A percentile compares a stretch with the other conserved stretches of the same genome.
Conservation (phyloP, 805 yeast species). For the Saccharomycopsis fermentans region DNA sequence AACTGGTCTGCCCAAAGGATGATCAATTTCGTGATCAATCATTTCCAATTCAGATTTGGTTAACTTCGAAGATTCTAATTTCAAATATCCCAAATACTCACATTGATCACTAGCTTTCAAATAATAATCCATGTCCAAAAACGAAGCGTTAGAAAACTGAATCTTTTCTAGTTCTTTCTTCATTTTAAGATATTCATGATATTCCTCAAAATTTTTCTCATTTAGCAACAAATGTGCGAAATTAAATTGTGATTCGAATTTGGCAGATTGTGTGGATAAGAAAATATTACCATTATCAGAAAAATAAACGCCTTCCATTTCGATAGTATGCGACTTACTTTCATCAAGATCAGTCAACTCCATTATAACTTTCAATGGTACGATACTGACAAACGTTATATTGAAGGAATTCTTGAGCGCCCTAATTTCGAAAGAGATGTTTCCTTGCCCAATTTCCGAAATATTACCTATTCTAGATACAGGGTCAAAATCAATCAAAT, state of each 20-base stretch:
- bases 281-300: slow-evolving; percentile 55
- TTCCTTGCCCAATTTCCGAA: slow-evolving; percentile 26
- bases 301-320: slow-evolving; percentile 54
- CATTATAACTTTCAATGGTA: slow-evolving; percentile 3
- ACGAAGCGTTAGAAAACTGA: background rate
- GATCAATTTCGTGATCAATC: slow-evolving; percentile 61
- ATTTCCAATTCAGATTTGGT: slow-evolving; percentile 41
- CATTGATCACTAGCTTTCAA: slow-evolving; percentile 32
- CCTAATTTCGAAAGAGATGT: slow-evolving; percentile 11
- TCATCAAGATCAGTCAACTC: slow-evolving; percentile 33
- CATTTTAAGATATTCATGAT: slow-evolving; percentile 10
- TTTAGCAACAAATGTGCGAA: slow-evolving; percentile 45
- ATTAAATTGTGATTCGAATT: slow-evolving; percentile 51
- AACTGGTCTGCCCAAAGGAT: slow-evolving; percentile 76
- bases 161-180: background rate
- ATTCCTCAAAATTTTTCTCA: slow-evolving; percentile 20
- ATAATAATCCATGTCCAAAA: background rate
- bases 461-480: slow-evolving; percentile 25
- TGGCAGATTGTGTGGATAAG: slow-evolving; percentile 50
- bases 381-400: slow-evolving; percentile 21
- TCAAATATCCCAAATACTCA: slow-evolving; percentile 63
- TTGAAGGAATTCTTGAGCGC: background rate
- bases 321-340: slow-evolving; percentile 37
- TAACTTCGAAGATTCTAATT: slow-evolving; percentile 51
- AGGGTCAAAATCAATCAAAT: slow-evolving; percentile 3